Evolutionary conservation across 2,329 filamentous ascomycete species (phyloP).

Genomic region (Penicillium sp.): DNA sequence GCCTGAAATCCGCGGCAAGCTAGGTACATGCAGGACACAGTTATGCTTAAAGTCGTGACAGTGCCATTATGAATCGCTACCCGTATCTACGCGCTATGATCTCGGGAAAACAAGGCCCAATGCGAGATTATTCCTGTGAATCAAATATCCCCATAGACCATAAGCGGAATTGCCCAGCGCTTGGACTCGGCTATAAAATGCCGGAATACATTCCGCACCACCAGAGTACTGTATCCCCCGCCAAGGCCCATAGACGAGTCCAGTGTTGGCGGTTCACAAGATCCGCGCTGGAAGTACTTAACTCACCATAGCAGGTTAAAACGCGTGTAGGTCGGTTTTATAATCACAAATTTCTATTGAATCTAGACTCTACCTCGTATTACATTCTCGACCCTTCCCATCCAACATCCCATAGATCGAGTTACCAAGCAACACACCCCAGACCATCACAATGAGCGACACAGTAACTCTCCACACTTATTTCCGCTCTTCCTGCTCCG

Average conservation of each 20-base stretch:
- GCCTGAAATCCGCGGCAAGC: too few relatives aligned
- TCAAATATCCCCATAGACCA: background rate
- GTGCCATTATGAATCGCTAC: too few relatives aligned
- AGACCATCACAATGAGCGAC: constrained; percentile 21
- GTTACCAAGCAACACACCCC: background rate
- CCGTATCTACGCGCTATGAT: too few relatives aligned
- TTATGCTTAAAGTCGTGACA: too few relatives aligned
- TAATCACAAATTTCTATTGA: background rate
- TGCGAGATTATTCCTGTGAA: background rate
- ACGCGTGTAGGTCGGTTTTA: background rate
- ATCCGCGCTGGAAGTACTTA: background rate
- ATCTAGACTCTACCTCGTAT: background rate
- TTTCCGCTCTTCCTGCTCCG: constrained; percentile 63
- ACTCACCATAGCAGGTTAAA: background rate
- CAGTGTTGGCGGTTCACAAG: background rate
- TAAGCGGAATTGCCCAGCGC: background rate
- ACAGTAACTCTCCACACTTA: constrained; percentile 55
- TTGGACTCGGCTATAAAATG: background rate
- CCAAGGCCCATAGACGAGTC: background rate
- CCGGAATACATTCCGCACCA: constrained; percentile 6
- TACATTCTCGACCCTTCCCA: background rate
- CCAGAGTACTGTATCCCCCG: background rate
- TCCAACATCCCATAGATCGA: too few relatives aligned
- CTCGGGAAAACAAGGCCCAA: background rate
- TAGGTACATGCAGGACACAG: too few relatives aligned